Base-by-base conservation (phyloP, 2,329 filamentous ascomycete species). In the Phoma sp. region DNA sequence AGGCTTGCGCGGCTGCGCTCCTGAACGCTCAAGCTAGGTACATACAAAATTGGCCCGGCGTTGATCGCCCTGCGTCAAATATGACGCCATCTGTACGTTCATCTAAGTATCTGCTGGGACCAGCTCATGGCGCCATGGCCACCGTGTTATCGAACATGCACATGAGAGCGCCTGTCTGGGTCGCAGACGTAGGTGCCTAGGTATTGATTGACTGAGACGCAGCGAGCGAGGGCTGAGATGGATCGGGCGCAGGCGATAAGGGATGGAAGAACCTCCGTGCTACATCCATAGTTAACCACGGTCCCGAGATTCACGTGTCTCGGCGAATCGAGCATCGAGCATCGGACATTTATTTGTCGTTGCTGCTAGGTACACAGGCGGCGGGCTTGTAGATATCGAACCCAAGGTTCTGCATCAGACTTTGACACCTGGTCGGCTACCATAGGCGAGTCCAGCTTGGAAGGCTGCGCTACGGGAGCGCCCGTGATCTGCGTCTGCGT, bases 401-500 rank as follows among this genome's bases (percentile, higher is more conserved):
- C 48, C 22, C 45, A 48, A 38, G 36, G 37, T 47, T 44, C 47
- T 43, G 38, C 43, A n/a, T 13, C 30, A 38, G n/a, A 22, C 36
- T 41, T 14, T n/a, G 37, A 43, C 38, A 22, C 33, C 43, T 29
- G 6, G 27, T 3, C 6, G 1, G 27, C 27, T 9, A 18, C 18
- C 18, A 18, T 18, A 7, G 9, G 27, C 27, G 27, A 29, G 27
- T 18, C 18, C 32, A 18, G 9, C 11, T 18, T 43, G 29, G 13
- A 7, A 9, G 22, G 13, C 33, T 36, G 36, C 55, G 45, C 50
- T 49, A 52, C 58, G 56, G 56, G 56, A 53, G 51, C 51, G 60
- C 58, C 60, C 60, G 56, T 57, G 58, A 62, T 62, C 58, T 57
- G 40, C 60, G 43, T 32, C 51, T 18, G 27, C 48, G 55, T 40